A percentile compares a stretch with the other conserved stretches of the same genome.
These are phyloP conservation scores for Monilinia aucupariae DNA, from an alignment of 2,329 filamentous ascomycete species.

Conservation along the genomic window DNA sequence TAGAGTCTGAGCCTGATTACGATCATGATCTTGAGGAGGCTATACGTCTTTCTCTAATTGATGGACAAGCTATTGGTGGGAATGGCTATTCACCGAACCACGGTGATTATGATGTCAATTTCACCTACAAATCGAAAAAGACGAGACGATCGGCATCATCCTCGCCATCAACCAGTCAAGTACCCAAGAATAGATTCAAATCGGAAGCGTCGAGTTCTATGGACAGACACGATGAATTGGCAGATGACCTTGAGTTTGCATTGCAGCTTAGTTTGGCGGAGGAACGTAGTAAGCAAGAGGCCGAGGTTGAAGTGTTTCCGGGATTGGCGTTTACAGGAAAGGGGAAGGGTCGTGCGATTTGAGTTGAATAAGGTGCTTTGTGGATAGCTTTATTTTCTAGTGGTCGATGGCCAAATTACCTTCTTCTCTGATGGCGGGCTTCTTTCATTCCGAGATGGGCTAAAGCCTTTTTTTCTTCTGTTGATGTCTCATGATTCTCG, in stretches of 20 bases:
- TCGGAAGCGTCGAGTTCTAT: background rate
- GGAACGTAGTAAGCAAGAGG: constrained; percentile 37
- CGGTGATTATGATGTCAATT: constrained; percentile 47
- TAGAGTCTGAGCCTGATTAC: constrained; percentile 42
- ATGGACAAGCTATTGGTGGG: constrained; percentile 44
- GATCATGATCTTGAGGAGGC: constrained; percentile 60
- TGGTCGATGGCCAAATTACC: background rate
- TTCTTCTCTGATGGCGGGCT: background rate
- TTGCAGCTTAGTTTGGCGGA: constrained; percentile 56
- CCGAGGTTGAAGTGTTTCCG: constrained; percentile 1
- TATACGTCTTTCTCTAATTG: constrained; percentile 55
- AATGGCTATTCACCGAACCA: constrained; percentile 42
- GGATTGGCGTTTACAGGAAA: background rate
- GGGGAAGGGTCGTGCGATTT: constrained; percentile 13
- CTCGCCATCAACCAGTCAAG: constrained; percentile 37
- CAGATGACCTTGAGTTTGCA: constrained; percentile 55
- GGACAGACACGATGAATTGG: constrained; percentile 22
- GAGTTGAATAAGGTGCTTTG: background rate
- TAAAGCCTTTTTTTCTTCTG: background rate
- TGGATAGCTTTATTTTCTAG: background rate
- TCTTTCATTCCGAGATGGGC: background rate
- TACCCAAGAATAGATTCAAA: constrained; percentile 21
- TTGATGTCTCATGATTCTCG: background rate
- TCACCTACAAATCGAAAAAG: constrained; percentile 45
- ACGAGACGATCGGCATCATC: constrained; percentile 39